phyloP scores from a whole-genome alignment of 2,329 filamentous ascomycete genomes.

The Pseudogymnoascus sp. region DNA sequence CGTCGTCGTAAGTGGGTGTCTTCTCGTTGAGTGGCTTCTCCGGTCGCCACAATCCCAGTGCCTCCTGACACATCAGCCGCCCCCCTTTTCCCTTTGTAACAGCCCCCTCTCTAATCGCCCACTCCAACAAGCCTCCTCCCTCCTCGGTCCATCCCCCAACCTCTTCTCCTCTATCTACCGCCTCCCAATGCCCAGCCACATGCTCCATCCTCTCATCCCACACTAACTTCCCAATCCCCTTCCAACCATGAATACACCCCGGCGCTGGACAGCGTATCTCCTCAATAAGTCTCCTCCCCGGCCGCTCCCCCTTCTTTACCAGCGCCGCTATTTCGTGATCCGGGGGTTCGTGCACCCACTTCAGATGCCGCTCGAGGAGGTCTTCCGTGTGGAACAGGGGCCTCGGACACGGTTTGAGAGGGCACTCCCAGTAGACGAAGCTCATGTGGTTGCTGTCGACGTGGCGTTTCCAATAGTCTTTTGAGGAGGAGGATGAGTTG shows the following conservation, averaged over 20 bases:
- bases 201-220: slow-evolving; percentile 89
- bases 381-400: slow-evolving; percentile 76
- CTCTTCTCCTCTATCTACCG: slow-evolving; percentile 17
- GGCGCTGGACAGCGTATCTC: neutral
- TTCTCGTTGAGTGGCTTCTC: neutral
- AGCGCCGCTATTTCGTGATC: neutral
- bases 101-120: neutral
- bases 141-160: neutral
- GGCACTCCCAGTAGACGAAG: slow-evolving; percentile 66
- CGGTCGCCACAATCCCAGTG: neutral
- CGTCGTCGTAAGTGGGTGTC: neutral
- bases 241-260: neutral
- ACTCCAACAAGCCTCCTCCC: neutral
- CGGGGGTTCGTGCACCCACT: slow-evolving; percentile 68
- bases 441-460: slow-evolving; percentile 72
- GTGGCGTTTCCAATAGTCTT: slow-evolving; percentile 96
- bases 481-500: slow-evolving; percentile 60
- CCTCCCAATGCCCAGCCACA: slow-evolving; percentile 70
- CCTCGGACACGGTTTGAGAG: slow-evolving; percentile 25
- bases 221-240: neutral
- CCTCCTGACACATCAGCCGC: neutral
- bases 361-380: slow-evolving; percentile 78
- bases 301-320: neutral
- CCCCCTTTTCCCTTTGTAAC: neutral
- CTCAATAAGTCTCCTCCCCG: neutral